A percentile compares a stretch with the other conserved stretches of the same genome.
Conservation (phyloP, 441 rosid species). For the Bocquillonia castaneifolia region DNA sequence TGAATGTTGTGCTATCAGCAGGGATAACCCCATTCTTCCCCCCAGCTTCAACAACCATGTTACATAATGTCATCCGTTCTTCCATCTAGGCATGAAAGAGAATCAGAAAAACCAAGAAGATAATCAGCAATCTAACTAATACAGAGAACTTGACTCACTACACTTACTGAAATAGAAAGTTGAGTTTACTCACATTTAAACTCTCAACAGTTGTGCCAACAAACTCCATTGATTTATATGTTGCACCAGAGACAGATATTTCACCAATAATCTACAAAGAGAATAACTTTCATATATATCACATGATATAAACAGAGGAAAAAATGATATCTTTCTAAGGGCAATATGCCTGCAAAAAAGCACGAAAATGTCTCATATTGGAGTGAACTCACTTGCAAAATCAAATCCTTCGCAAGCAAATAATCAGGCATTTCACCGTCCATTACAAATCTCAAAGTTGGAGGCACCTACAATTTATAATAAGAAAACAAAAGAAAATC, state of each 20-base stretch:
- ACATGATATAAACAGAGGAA: neutral
- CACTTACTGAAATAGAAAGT: neutral
- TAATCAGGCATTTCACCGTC: constrained; percentile 96
- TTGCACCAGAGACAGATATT: constrained; percentile 94
- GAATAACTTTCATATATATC: neutral
- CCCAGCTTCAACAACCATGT: constrained; percentile 98
- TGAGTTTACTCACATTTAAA: constrained; percentile 52
- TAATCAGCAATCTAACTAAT: neutral
- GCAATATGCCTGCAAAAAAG: neutral
- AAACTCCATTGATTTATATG: constrained; percentile 95
- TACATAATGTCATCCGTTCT: constrained; percentile 95
- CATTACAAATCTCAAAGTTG: constrained; percentile 84
- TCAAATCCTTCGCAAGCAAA: constrained; percentile 92
- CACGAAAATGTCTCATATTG: constrained; percentile 9
- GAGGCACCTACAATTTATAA: constrained; percentile 65
- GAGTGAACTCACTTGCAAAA: constrained; percentile 67
- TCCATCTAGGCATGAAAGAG: constrained; percentile 61
- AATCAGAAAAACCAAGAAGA: constrained; percentile 14
- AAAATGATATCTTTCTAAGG: too few relatives aligned
- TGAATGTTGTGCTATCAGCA: constrained; percentile 80
- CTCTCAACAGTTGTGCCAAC: constrained; percentile 86
- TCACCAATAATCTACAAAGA: constrained; percentile 83
- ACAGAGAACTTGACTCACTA: constrained; percentile 1
- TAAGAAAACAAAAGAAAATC: constrained; percentile 8
- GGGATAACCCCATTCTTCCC: constrained; percentile 95